Base-by-base conservation (phyloP, 306 rosid species). In the Echinosophora koreensis region DNA sequence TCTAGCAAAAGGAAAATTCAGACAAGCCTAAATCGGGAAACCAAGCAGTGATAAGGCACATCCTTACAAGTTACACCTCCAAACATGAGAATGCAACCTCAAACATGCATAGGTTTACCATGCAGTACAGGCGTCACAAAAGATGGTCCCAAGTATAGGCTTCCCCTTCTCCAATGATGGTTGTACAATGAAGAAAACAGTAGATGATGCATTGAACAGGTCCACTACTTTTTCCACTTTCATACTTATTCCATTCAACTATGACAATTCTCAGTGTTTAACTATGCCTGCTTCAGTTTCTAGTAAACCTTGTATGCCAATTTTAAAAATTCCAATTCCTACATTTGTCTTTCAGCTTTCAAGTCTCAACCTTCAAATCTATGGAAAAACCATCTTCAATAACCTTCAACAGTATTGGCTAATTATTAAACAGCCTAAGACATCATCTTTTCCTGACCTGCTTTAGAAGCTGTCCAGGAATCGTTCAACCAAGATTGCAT, bases 51-150 rank as follows among this genome's bases (percentile, higher is more conserved):
- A 30, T 15, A 28, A 27, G 57, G 57, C 41, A 39, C 69, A 50
- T 63, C 39, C 56, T 12, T 46, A 34, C 22, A 55, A 58, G n/a
- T 41, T 41, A 28, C 34, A 66, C 38, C 46, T 42, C 44, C 38
- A 35, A 46, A 73, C 70, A 80, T 39, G 47, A 18, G 73, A 66
- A 59, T 51, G 3, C 30, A 52, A 50, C 57, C 41, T 50, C 62
- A 66, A 71, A 27, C 34, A 47, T 71, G 71, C 63, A 5, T 4
- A 58, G 11, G 51, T 52, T 35, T 44, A 41, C 47, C 14, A 67
- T 22, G 28, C 69, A 30, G 13, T 14, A 52, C 60, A 60, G 37
- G 27, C 37, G 50, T 35, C 49, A 4, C 32, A 44, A 52, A 76
- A 27, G 13, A 14, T 1, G 44, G 39, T 8, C 42, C 41, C 16